Percentiles rank a stretch among this genome's conserved stretches.
These are phyloP conservation scores for Helminthosporium solani DNA, from an alignment of 2,329 filamentous ascomycete species.

Conservation along the genomic window DNA sequence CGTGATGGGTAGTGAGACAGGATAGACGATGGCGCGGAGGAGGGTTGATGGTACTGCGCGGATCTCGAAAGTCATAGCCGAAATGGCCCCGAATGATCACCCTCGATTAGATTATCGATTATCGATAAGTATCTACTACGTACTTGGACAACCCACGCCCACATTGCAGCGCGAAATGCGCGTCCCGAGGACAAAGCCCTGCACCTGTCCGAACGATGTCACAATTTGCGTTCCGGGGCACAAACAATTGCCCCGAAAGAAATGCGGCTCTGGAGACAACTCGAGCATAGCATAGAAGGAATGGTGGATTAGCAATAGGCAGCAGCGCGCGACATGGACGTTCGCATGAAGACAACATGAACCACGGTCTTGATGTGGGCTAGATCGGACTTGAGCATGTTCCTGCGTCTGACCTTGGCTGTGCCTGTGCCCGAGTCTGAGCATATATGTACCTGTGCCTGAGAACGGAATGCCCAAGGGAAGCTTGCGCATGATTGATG, in stretches of 20 bases:
- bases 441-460: not conserved
- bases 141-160: too few species aligned
- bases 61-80: not conserved
- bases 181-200: not conserved
- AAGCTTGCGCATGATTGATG: not conserved
- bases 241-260: too few species aligned
- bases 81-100: slow-evolving; percentile 7
- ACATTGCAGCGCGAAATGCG: not conserved
- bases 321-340: too few species aligned
- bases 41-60: not conserved
- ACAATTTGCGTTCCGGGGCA: too few species aligned
- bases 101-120: not conserved
- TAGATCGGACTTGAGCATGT: not conserved
- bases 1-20: slow-evolving; percentile 9
- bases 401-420: slow-evolving; percentile 6
- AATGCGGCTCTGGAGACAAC: too few species aligned
- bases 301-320: too few species aligned
- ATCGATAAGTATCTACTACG: too few species aligned
- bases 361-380: not conserved
- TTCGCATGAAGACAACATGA: too few species aligned
- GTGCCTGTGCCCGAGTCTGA: not conserved
- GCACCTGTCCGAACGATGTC: too few species aligned
- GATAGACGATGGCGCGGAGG: not conserved
- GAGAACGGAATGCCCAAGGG: not conserved
- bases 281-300: too few species aligned